Conservation (phyloP, 352 stramenopile species). For the Phytophthora sp. region DNA sequence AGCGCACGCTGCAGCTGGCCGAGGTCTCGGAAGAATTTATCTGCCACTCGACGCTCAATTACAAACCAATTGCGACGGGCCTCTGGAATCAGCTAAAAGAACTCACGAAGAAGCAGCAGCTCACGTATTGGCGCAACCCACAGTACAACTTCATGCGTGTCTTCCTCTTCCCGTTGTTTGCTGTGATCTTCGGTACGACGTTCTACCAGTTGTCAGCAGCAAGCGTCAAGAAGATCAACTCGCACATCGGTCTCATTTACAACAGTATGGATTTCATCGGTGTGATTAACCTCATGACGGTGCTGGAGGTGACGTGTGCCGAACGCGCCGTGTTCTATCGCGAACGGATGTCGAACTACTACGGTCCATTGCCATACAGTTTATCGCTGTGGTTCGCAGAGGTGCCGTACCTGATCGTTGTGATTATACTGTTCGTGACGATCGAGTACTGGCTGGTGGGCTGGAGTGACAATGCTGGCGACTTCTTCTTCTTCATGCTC, state of each 20-base stretch:
- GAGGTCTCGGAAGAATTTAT: conserved; percentile 37
- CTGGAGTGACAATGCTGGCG: not conserved
- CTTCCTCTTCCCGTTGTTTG: conserved; percentile 58
- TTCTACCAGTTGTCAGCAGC: conserved; percentile 1
- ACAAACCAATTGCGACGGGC: conserved; percentile 45
- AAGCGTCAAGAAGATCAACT: conserved; percentile 44
- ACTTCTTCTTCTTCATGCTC: conserved; percentile 24
- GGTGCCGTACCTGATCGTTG: conserved; percentile 59
- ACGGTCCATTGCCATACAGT: conserved; percentile 45
- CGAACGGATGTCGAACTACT: conserved; percentile 3
- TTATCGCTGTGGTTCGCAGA: conserved; percentile 65
- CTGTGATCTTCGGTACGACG: conserved; percentile 47
- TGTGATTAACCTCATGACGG: conserved; percentile 67
- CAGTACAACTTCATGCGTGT: conserved; percentile 65
- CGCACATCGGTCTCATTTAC: conserved; percentile 68
- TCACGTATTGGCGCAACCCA: conserved; percentile 64
- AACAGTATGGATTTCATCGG: conserved; percentile 77
- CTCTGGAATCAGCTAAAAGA: conserved; percentile 51
- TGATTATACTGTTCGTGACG: conserved; percentile 42
- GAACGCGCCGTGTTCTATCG: conserved; percentile 71
- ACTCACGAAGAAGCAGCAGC: conserved; percentile 42
- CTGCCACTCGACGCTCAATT: conserved; percentile 55
- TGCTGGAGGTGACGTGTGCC: conserved; percentile 59
- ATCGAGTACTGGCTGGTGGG: conserved; percentile 4
- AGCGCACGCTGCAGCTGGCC: conserved; percentile 25